Percentiles rank a stretch among this genome's conserved stretches.
Evolutionary conservation across 768 basidiomycete species (phyloP).

Genomic region (Lactifluus subvellereus): DNA sequence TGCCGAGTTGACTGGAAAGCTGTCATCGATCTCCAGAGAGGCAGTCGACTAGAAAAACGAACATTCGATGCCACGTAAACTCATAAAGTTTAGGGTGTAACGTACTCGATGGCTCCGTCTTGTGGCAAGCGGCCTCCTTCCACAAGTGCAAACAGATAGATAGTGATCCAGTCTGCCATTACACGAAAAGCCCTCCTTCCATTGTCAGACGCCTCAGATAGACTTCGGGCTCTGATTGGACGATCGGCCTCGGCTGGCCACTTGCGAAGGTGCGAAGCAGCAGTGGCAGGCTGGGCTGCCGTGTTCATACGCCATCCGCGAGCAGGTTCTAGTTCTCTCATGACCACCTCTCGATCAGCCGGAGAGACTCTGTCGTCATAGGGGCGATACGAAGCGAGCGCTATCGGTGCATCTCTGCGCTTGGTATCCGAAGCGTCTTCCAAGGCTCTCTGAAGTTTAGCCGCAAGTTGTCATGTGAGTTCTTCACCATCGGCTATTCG

Average conservation of each 20-base stretch:
- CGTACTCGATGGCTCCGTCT: constrained; percentile 20
- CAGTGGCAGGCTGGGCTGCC: neutral
- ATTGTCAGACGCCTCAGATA: constrained; percentile 18
- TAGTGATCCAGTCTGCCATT: constrained; percentile 21
- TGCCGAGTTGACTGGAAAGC: constrained; percentile 22
- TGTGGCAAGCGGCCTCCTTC: constrained; percentile 20
- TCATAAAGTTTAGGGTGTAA: constrained; percentile 1
- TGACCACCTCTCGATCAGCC: constrained; percentile 8
- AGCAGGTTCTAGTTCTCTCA: constrained; percentile 1
- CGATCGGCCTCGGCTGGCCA: constrained; percentile 14
- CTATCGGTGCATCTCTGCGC: neutral
- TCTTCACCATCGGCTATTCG: neutral
- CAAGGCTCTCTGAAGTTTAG: constrained; percentile 1
- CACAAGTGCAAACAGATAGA: constrained; percentile 21
- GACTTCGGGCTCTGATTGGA: constrained; percentile 18
- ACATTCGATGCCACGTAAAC: constrained; percentile 1
- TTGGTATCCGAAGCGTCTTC: neutral
- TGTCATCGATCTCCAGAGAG: constrained; percentile 19
- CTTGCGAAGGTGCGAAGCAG: constrained; percentile 9
- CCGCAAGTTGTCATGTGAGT: constrained; percentile 6
- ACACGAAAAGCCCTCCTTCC: constrained; percentile 17
- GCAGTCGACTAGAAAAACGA: constrained; percentile 11
- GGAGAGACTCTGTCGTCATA: constrained; percentile 12
- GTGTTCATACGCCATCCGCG: constrained; percentile 12
- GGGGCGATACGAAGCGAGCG: neutral